Base-by-base conservation (phyloP, 768 basidiomycete species). In the Hygrocybe punicea region DNA sequence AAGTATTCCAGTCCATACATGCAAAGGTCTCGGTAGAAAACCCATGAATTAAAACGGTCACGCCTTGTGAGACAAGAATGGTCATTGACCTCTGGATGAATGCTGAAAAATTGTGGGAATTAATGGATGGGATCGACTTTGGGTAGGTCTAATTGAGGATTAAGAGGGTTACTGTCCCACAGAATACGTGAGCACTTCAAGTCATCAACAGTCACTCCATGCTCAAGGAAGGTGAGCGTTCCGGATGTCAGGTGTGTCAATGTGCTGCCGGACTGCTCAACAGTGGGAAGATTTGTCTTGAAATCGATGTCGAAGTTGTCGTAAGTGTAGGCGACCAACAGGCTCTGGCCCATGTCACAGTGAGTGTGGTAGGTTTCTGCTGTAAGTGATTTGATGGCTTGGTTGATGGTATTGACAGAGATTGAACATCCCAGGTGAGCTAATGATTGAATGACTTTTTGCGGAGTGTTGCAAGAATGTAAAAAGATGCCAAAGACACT, bases 371-470 rank as follows among this genome's bases (percentile, higher is more conserved):
- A 19, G 5, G 63, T 44, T 14, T 61, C 48, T 1, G 23, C 17
- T 2, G 65, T 63, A 24, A 71, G 60, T 1, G 56, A 56, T 4
- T 19, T 52, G 21, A 71, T 49, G 0, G 61, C 60, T n/a, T 47
- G 42, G 36, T 64, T 53, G 33, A 70, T 65, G 8, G 63, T 42
- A n/a, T 13, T 14, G 6, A 39, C 14, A 3, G 68, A 65, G 21
- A 67, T 64, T 8, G 62, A 63, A 14, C 69, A 10, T 2, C 67
- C 67, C 35, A 62, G 58, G 36, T 52, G 61, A n/a, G 61, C 40
- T 7, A 68, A 59, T 3, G 56, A 21, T n/a, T 67, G 58, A 21
- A 67, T 55, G 13, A 71, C 67, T n/a, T 53, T 57, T 35, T 69
- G 62, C 3, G 70, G 68, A 1, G 66, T 60, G 29, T 58, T 46